Evolutionary conservation across 2,329 filamentous ascomycete species (phyloP), one percentile per base, ranked within the genome.

Genomic region (Pestalotiopsis sp.): DNA sequence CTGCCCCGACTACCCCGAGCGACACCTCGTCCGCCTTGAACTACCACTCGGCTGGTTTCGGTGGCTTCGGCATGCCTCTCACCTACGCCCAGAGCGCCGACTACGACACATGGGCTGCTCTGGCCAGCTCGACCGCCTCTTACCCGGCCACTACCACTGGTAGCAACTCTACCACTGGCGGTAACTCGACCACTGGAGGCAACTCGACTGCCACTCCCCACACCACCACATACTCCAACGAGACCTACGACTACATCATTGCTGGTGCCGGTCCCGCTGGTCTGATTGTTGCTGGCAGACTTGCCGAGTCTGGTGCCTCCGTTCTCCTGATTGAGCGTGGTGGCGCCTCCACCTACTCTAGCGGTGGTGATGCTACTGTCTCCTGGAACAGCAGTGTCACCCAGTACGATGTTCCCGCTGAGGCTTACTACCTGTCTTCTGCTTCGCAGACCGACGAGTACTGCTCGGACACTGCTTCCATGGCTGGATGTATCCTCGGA

Each of bases 11-110:
- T 0, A 74, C 74, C 3, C 76, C 78, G 1, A 74, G 78, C 0
- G 75, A 79, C 57, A 68, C 79, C 2, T 72, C 76, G 17, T 77
- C 78, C 2, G 71, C 75, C 17, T 73, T 85, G 36, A 77, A 74
- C 13, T 82, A 82, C 69, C 83, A 85, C 60, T 76, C 78, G 4
- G 79, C 77, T 20, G 78, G 79, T 0, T 85, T 82, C 49, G 80
- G 81, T 3, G 74, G 76, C 59, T 82, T 79, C 57, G 76, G 74
- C 3, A 74, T 80, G 14, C 75, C 76, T 41, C 72, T 83, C 20
- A 65, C 68, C 9, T 70, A 68, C 3, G 79, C 78, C 63, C 78
- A 76, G 70, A 81, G 79, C n/a, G 70, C 78, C 57, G 72, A 79
- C 13, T 77, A 74, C 64, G 70, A 68, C 12, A 73, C 65, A 20